Evolutionary conservation across 139 green algal genomes (phyloP), one percentile per base, ranked within the genome.

Genomic region (Axilococcus clingmanii): DNA sequence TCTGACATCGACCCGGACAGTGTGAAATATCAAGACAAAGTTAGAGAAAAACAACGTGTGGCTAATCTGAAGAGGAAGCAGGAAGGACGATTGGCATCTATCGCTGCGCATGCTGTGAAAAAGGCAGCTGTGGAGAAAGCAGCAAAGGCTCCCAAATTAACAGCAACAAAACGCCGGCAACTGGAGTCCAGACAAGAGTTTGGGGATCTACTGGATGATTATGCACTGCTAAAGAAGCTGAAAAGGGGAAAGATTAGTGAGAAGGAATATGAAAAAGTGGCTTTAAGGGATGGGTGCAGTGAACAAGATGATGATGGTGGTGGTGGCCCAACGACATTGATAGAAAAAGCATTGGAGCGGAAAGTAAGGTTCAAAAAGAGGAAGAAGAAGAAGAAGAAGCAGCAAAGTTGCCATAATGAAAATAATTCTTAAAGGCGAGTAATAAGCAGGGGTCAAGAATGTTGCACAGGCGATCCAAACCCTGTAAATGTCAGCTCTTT

Each of bases 31-130:
- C 66, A 70, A 44, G 81, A 96, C 61, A 91, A 88, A 48, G 59
- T 57, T 7, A 72, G 82, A 5, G 82, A 96, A 56, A 93, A 89
- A 73, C 76, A 90, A 69, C 79, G 84, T n/a, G 75, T 85, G 47
- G 59, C 70, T 43, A 60, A 68, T 23, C 30, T 77, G 19, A 73
- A 66, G 52, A 34, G 60, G 42, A 40, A 20, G 30, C 32, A 25
- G 48, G 45, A 20, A 1, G 28, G 33, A n/a, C n/a, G n/a, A n/a
- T n/a, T n/a, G n/a, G n/a, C n/a, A n/a, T n/a, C n/a, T n/a, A n/a
- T n/a, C n/a, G n/a, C n/a, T n/a, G 28, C 35, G 19, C 4, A 43
- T n/a, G 4, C 31, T 34, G n/a, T 9, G 45, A 7, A 6, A 8
- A 17, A 17, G 9, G 33, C 27, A 36, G 28, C 27, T 56, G 48